A percentile compares a stretch with the other conserved stretches of the same genome.
These are phyloP conservation scores for Volvariella surrecta DNA, from an alignment of 1,284 basidiomycete genomes.

Conservation along the genomic window DNA sequence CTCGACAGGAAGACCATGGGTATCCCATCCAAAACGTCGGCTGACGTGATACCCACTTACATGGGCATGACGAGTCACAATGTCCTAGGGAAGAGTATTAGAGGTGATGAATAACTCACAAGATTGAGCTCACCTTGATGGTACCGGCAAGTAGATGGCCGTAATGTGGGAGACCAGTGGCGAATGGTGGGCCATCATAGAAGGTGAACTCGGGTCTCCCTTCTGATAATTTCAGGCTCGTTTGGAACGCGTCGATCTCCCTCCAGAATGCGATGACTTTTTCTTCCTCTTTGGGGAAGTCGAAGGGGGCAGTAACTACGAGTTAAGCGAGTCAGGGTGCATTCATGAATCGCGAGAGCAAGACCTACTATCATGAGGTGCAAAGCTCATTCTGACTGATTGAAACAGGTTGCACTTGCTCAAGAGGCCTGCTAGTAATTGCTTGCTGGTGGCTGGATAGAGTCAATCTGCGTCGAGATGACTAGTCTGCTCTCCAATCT, in stretches of 20 bases:
- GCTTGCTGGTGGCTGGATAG: no score
- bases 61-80: constrained; percentile 92
- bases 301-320: constrained; percentile 70
- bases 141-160: constrained; percentile 89
- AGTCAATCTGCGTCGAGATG: no score
- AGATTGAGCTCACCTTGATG: constrained; percentile 74
- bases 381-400: constrained; percentile 50
- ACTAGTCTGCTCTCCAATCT: no score
- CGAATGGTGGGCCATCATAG: constrained; percentile 98
- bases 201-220: constrained; percentile 88
- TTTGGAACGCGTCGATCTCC: constrained; percentile 97
- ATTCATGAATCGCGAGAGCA: constrained; percentile 1
- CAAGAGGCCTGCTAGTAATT: no score
- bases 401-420: no score
- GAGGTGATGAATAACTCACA: not conserved
- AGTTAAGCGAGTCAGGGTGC: constrained; percentile 7
- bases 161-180: constrained; percentile 95
- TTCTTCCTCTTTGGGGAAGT: constrained; percentile 89
- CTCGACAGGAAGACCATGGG: constrained; percentile 97
- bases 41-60: constrained; percentile 92
- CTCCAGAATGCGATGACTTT: constrained; percentile 91
- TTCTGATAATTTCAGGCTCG: constrained; percentile 87
- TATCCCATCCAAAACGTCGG: constrained; percentile 98
- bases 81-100: constrained; percentile 52
- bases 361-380: constrained; percentile 64